Evolutionary conservation across 116 monocot species (phyloP).

Genomic region (Phalaenopsis hybrid): DNA sequence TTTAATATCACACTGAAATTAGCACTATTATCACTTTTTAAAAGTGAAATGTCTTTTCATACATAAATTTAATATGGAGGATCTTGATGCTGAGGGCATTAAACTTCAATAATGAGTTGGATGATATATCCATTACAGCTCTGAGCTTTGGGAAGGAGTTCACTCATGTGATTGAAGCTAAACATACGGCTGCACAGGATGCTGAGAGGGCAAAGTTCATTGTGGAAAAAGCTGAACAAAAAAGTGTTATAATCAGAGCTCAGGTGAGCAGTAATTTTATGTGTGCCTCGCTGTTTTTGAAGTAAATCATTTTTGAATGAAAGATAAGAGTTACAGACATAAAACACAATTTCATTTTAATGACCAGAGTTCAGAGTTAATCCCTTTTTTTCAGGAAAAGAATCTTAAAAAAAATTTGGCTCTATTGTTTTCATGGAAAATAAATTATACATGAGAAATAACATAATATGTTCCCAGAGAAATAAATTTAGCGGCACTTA

Average conservation of each 20-base stretch:
- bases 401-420: too few species aligned
- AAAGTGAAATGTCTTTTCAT: too few species aligned
- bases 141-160: conserved; percentile 96
- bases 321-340: too few species aligned
- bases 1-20: too few species aligned
- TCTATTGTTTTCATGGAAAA: too few species aligned
- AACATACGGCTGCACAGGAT: conserved; percentile 97
- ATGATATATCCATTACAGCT: conserved; percentile 91
- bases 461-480: too few species aligned
- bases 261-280: conserved; percentile 42
- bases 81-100: conserved; percentile 73
- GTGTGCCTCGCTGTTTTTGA: background rate
- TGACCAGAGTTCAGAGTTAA: too few species aligned
- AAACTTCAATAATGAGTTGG: conserved; percentile 82
- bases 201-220: conserved; percentile 75
- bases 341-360: too few species aligned
- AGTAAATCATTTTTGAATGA: background rate
- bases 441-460: too few species aligned
- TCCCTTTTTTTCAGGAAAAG: too few species aligned
- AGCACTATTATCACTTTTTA: too few species aligned
- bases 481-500: too few species aligned
- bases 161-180: conserved; percentile 94
- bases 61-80: conserved; percentile 35
- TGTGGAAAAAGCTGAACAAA: conserved; percentile 73
- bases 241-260: conserved; percentile 85